phyloP scores from a whole-genome alignment of 768 basidiomycete species.

The Suillus cothurnatus region DNA sequence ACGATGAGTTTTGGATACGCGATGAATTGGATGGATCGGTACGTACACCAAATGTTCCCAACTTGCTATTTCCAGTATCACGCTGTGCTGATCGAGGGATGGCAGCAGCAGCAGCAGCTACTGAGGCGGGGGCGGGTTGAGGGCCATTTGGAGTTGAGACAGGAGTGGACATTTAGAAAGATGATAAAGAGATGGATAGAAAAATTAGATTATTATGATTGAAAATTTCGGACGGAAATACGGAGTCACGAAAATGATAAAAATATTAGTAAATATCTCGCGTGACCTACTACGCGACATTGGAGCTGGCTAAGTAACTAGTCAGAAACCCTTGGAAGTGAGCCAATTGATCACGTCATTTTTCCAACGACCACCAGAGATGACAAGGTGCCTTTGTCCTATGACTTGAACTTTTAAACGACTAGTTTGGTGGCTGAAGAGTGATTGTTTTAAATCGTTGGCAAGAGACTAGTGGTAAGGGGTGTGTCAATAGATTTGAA shows the following conservation, averaged over 20 bases:
- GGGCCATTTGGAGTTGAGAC: slow-evolving; percentile 10
- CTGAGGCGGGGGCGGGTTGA: not conserved
- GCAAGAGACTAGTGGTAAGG: slow-evolving; percentile 50
- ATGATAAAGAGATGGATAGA: not conserved
- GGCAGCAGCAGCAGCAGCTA: slow-evolving; percentile 40
- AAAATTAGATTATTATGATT: too few relatives aligned
- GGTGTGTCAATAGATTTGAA: slow-evolving; percentile 5
- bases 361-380: slow-evolving; percentile 68
- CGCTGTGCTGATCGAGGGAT: slow-evolving; percentile 54
- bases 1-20: slow-evolving; percentile 10
- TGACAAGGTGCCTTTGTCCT: slow-evolving; percentile 53
- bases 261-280: too few relatives aligned
- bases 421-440: slow-evolving; percentile 52
- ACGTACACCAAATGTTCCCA: slow-evolving; percentile 72
- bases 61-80: slow-evolving; percentile 56
- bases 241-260: not conserved
- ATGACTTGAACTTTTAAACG: slow-evolving; percentile 51
- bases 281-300: too few relatives aligned
- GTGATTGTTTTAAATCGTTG: slow-evolving; percentile 51
- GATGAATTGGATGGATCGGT: too few relatives aligned
- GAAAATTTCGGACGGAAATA: too few relatives aligned
- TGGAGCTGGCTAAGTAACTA: too few relatives aligned
- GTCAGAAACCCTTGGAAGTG: slow-evolving; percentile 63
- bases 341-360: slow-evolving; percentile 65
- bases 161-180: slow-evolving; percentile 20